Evolutionary conservation across 345 rosid species (phyloP).

Genomic region (Citrus mangshanensis): DNA sequence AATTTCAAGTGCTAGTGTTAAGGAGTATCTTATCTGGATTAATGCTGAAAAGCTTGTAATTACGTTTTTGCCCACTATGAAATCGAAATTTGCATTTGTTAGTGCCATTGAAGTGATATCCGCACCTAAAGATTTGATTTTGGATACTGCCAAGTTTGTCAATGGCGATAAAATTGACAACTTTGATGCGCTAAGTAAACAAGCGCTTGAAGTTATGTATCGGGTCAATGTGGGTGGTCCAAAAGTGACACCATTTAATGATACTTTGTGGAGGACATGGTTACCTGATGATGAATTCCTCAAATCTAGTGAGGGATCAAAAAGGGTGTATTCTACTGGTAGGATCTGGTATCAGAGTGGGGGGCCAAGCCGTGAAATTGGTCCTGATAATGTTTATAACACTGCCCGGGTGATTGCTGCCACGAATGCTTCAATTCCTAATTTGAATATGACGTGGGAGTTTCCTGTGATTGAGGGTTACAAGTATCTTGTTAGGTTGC

Average conservation of each 20-base stretch:
- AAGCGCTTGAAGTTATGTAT: conserved; percentile 54
- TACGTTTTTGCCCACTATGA: conserved; percentile 49
- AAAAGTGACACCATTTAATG: conserved; percentile 86
- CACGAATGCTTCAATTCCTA: conserved; percentile 42
- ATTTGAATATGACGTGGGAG: conserved; percentile 65
- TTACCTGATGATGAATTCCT: conserved; percentile 70
- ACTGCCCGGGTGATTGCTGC: conserved; percentile 62
- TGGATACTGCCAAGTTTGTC: conserved; percentile 48
- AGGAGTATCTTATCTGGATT: conserved; percentile 64
- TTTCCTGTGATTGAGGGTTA: conserved; percentile 54
- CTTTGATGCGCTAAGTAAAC: conserved; percentile 47
- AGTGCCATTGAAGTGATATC: conserved; percentile 88
- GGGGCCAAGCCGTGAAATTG: conserved; percentile 70
- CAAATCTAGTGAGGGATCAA: conserved; percentile 41
- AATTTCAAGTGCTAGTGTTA: conserved; percentile 31
- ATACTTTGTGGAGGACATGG: conserved; percentile 90
- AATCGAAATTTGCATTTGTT: conserved; percentile 58
- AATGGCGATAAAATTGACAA: conserved; percentile 35
- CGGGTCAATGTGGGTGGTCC: conserved; percentile 83
- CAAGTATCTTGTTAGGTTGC: conserved; percentile 65
- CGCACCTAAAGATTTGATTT: conserved; percentile 78
- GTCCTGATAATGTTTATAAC: conserved; percentile 72
- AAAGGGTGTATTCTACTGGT: conserved; percentile 45
- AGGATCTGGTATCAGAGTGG: conserved; percentile 59
- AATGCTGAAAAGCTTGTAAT: conserved; percentile 46